Evolutionary conservation across 352 stramenopile species (phyloP), one percentile per base, ranked within the genome.

Genomic region (Aphanomyces stellatus): DNA sequence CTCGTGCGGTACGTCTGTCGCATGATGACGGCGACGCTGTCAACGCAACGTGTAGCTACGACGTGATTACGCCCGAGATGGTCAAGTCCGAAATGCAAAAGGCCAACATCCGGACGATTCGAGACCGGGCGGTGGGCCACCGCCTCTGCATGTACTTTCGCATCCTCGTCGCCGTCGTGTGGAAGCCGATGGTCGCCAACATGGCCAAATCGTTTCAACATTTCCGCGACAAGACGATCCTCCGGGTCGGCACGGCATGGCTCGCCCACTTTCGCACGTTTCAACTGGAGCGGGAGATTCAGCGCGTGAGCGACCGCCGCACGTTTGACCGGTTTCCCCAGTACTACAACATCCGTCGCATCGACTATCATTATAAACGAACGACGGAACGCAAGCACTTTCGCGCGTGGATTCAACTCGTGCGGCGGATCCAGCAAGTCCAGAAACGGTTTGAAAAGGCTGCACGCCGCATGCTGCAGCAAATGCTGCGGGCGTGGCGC

Each of bases 1-100:
- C 74, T 88, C 40, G 71, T 81, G 5, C 74, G 55, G 55, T 64
- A 49, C 4, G 46, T 28, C 15, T 53, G 11, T 55, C 17, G 5
- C 1, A 59, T 34, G 27, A 37, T n/a, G 22, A 27, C 8, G 24
- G 19, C 28, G 19, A 22, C 28, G 15, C 15, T 37, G n/a, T 13
- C 22, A 56, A 10, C 15, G 48, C 49, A 25, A 7, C 2, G 41
- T 11, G 4, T 51, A 64, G 83, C 11, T 92, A 90, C 37, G 77
- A 87, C 13, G 69, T 90, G 15, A 80, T 92, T 57, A 89, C 81
- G 19, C 59, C 72, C 34, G 83, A 90, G 62, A 90, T 92, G 81
- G 75, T 90, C 30, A 80, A 90, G 60, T 79, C 88, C 33, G 81
- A 92, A 69, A 85, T 90, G 48, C 71, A 88, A 43, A 89, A 88